Percentiles rank a stretch among this genome's conserved stretches.
Evolutionary conservation across 2,329 filamentous ascomycete genomes (phyloP).

Genomic region (Colletotrichum sp.): DNA sequence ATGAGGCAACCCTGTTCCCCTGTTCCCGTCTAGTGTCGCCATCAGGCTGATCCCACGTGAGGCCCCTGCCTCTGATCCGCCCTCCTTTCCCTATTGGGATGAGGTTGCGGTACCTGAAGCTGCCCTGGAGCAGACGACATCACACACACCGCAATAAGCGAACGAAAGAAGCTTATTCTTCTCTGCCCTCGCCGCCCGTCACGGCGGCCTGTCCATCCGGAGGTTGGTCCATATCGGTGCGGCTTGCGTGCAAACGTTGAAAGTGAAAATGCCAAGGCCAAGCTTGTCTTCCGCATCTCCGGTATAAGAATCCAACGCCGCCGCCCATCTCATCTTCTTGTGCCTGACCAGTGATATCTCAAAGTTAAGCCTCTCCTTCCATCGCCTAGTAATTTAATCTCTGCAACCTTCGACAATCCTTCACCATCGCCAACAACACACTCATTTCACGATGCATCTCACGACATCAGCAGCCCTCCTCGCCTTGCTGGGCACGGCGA

Average conservation of each 20-base stretch:
- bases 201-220: neutral
- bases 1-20: neutral
- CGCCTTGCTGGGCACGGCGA: slow-evolving; percentile 12
- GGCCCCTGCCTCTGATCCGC: slow-evolving; percentile 2
- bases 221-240: neutral
- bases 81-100: slow-evolving; percentile 7
- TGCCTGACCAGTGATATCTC: neutral
- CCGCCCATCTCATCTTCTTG: neutral
- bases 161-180: slow-evolving; percentile 1
- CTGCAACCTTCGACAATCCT: neutral
- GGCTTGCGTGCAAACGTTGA: neutral
- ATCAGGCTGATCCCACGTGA: slow-evolving; percentile 3
- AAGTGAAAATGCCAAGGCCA: neutral
- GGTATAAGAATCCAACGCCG: slow-evolving; percentile 4
- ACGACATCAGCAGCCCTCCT: slow-evolving; percentile 3
- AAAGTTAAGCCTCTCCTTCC: neutral
- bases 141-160: neutral
- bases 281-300: neutral
- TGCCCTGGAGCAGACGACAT: neutral
- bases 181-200: neutral
- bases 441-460: neutral
- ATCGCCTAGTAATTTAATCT: neutral
- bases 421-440: neutral
- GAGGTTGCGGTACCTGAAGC: slow-evolving; percentile 20
- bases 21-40: neutral